Evolutionary conservation across 1,284 basidiomycete genomes (phyloP), one percentile per base, ranked within the genome.

Genomic region (Pascua sp.): DNA sequence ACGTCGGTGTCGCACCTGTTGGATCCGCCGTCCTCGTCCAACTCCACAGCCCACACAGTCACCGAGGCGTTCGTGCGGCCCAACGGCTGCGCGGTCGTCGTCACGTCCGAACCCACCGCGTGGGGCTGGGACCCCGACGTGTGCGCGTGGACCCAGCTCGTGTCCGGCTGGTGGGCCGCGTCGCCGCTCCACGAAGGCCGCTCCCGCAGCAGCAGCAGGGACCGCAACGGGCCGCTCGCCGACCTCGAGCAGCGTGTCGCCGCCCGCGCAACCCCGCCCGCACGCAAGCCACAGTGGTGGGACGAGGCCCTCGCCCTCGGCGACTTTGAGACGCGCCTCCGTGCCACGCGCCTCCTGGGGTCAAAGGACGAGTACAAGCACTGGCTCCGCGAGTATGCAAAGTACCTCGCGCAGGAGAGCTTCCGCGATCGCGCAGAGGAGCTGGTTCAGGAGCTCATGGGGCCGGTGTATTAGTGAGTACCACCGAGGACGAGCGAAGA

Each of bases 391-490:
- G 67, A 85, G 64, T 95, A 94, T 74, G 86, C 89, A 49, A 88
- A 85, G 79, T 86, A 84, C 75, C 80, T 96, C 47, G 89, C 86
- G 40, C 88, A 94, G 64, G 90, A 93, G 71, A 89, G 87, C 0
- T 91, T 91, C 73, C 80, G 84, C 60, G 86, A 80, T 37, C 90
- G 91, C 69, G 91, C 86, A 10, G 91, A 93, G 72, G 93, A 95
- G 73, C 76, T 97, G 53, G 83, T 93, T 49, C 86, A 83, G 71
- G 92, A 94, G 61, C 79, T 96, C 42, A 86, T 90, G 67, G 93
- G 92, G 9, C 91, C 91, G 0, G 77, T 91, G 47, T 92, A 89
- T 75, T 87, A 86, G 89, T 90, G 64, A 54, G 85, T 81, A n/a
- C n/a, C n/a, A n/a, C n/a, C n/a, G n/a, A n/a, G n/a, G n/a, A n/a